These are phyloP conservation scores for Alnus rubra DNA, from an alignment of 306 rosid species.

Conservation along the genomic window DNA sequence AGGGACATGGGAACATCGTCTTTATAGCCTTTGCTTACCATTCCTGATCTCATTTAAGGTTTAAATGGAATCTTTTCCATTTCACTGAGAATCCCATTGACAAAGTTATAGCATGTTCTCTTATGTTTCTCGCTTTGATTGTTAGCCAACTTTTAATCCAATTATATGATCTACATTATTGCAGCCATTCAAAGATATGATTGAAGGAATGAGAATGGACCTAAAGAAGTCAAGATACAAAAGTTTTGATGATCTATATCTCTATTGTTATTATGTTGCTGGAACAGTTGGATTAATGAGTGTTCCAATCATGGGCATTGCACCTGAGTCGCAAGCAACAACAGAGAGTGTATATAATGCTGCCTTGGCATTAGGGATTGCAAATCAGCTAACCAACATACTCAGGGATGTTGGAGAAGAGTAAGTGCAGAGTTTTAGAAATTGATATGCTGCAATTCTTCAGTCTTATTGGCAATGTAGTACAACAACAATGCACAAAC, in stretches of 20 bases:
- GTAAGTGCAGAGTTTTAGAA: constrained; percentile 34
- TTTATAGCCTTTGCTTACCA: not conserved
- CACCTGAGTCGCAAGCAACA: constrained; percentile 42
- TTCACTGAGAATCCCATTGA: not conserved
- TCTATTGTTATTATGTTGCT: constrained; percentile 62
- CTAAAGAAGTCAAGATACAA: constrained; percentile 52
- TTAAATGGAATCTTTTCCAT: not conserved
- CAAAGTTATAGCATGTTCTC: not conserved
- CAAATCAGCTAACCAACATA: constrained; percentile 62
- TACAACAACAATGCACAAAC: not conserved
- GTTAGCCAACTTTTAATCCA: constrained; percentile 4
- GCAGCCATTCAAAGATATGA: constrained; percentile 64
- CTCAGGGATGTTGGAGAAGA: constrained; percentile 69
- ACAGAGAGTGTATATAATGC: constrained; percentile 60
- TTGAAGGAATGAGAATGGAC: constrained; percentile 64
- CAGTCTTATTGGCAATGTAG: constrained; percentile 19
- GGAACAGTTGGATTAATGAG: constrained; percentile 67
- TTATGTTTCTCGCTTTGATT: constrained; percentile 4
- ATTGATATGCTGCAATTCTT: constrained; percentile 8
- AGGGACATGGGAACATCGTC: not conserved
- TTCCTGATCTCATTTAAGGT: not conserved
- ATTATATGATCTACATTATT: constrained; percentile 1
- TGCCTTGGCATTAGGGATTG: constrained; percentile 61
- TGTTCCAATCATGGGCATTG: constrained; percentile 64
- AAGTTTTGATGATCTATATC: constrained; percentile 57